Percentiles rank a stretch among this genome's conserved stretches.
phyloP scores from a whole-genome alignment of 2,329 filamentous ascomycete genomes.

The Drechslerella coelobrocha region DNA sequence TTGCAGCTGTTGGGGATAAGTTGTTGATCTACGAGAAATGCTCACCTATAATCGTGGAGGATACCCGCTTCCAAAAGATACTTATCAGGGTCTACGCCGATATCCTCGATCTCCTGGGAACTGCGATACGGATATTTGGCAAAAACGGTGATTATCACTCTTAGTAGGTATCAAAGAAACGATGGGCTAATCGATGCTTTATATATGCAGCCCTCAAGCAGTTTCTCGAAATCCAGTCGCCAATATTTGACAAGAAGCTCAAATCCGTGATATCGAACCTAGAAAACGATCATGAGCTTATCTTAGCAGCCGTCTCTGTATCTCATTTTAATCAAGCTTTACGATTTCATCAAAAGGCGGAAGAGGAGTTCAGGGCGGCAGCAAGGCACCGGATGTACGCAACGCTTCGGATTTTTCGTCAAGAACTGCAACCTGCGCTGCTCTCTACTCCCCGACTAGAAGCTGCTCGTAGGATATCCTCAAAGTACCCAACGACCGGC shows the following conservation, averaged over 20 bases:
- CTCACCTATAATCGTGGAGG: not conserved
- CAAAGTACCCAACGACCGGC: not conserved
- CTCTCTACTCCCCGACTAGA: slow-evolving; percentile 1
- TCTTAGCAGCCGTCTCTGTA: not conserved
- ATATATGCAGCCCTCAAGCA: slow-evolving; percentile 2
- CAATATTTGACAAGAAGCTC: slow-evolving; percentile 17
- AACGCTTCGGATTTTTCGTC: slow-evolving; percentile 7
- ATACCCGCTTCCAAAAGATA: slow-evolving; percentile 10
- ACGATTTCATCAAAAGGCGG: slow-evolving; percentile 2
- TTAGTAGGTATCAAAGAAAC: not conserved
- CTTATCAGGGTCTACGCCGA: slow-evolving; percentile 13
- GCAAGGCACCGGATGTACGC: slow-evolving; percentile 3
- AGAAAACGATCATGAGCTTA: slow-evolving; percentile 6
- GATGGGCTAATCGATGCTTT: not conserved
- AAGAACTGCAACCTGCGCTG: slow-evolving; percentile 5
- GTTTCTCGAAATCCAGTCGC: slow-evolving; percentile 1
- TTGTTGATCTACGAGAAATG: slow-evolving; percentile 17
- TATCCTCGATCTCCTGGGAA: slow-evolving; percentile 14
- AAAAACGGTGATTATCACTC: slow-evolving; percentile 1
- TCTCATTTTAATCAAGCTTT: slow-evolving; percentile 7
- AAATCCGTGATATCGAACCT: slow-evolving; percentile 1
- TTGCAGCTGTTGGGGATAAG: slow-evolving; percentile 16
- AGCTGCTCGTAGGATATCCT: not conserved
- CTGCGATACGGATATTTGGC: slow-evolving; percentile 1
- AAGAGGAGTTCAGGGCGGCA: slow-evolving; percentile 9